Evolutionary conservation across 495 filamentous ascomycete genomes (phyloP), one percentile per base, ranked within the genome.

Genomic region (Penicillium simplicissimum): DNA sequence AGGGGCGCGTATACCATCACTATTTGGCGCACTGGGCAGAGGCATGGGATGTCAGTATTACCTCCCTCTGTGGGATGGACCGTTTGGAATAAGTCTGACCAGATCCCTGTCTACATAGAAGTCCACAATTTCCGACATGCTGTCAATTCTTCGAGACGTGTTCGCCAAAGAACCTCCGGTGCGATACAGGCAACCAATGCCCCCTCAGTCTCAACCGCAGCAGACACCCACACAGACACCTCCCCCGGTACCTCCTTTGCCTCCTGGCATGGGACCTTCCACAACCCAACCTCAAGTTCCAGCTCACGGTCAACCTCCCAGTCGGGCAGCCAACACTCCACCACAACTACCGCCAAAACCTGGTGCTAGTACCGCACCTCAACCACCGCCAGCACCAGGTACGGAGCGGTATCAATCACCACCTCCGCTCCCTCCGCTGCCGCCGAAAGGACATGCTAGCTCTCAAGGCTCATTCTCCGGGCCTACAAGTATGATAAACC

Each of bases 161-260:
- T 98, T 98, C 70, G 88, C 92, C 21, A 95, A 95, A 73, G 95
- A 98, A 67, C 95, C 95, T 28, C 95, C 95, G 0, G 91, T 97
- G 23, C 84, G 91, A 58, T 84, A 91, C 55, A 89, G 85, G 57
- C 87, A 87, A 60, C 83, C 81, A 57, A 75, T 75, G 53, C 57
- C 68, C 58, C 68, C 64, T 48, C 68, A 63, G 38, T 62, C 74
- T 31, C 76, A 75, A 42, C 68, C 75, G 19, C 70, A 77, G 40
- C 79, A 81, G 54, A 71, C 79, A 0, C 31, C 48, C 9, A 8
- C 33, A 8, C 77, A 75, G 52, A 71, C 76, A 56, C 74, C 71
- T 58, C 87, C 90, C 25, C 90, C 89, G 35, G 73, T 88, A 48
- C 89, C 89, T 57, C 90, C 90, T 37, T 73, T 91, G 15, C 90